Base-by-base conservation (phyloP, 2,329 filamentous ascomycete species). In the Trichoderma asperellum region DNA sequence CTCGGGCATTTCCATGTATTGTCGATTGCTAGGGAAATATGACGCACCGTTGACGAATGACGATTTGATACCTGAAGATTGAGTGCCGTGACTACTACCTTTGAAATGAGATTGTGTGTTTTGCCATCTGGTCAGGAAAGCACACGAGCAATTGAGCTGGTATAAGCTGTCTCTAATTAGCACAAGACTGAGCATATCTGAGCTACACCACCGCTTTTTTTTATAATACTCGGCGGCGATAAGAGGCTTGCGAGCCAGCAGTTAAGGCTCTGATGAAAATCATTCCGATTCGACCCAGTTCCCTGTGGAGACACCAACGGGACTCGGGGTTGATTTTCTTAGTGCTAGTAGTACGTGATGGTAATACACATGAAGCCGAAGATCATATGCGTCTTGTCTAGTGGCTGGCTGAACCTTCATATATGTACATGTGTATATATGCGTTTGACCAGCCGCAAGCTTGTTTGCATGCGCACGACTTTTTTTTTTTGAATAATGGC, bases 1-100 rank as follows among this genome's bases (percentile, higher is more conserved):
- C 65, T 61, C 65, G 53, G 57, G 43, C 65, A 58, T 57, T 24
- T 27, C 24, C 24, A 49, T 63, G 47, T 69, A 59, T 65, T 63
- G 68, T 64, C 68, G 29, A 59, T 58, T 60, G 61, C 68, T 63
- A 65, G 68, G 68, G 55, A 64, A 69, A 69, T 69, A 64, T 64
- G 68, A 69, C 68, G 61, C 67, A 64, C 61, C 68, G 68, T 59
- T 69, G 67, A 68, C 52, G 67, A 63, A 66, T 57, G 37, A 58
- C 47, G 52, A 49, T 57, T 35, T 56, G 62, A 57, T 57, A 24
- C 62, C 35, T 66, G 12, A n/a, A n/a, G 27, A 14, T 21, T 27
- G 59, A 21, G n/a, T 49, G 47, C 4, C 10, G 47, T 49, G 47
- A 49, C 6, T 5, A 49, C 6, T 5, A 43, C 2, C 5, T 16